phyloP scores from a whole-genome alignment of 257 asterid species.

The Craterostigma plantagineum region DNA sequence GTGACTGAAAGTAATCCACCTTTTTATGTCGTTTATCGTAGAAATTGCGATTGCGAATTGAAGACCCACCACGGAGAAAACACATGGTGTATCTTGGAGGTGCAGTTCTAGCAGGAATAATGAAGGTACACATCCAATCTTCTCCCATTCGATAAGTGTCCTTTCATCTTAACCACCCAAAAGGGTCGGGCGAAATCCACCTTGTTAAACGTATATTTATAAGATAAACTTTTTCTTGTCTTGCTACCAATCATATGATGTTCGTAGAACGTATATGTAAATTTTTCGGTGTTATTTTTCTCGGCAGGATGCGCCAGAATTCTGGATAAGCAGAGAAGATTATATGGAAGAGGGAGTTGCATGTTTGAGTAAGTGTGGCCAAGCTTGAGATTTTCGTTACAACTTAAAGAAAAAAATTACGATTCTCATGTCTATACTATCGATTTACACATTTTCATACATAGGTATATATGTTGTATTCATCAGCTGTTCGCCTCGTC shows the following conservation, averaged over 20 bases:
- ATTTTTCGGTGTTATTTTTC: too few relatives aligned
- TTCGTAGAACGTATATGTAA: too few relatives aligned
- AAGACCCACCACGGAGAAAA: conserved; percentile 96
- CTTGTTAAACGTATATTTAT: too few relatives aligned
- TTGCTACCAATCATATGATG: too few relatives aligned
- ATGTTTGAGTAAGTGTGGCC: conserved; percentile 92
- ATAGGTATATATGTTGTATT: too few relatives aligned
- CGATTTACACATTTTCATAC: not conserved
- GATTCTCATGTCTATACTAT: too few relatives aligned
- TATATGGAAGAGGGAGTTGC: conserved; percentile 91
- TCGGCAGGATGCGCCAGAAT: conserved; percentile 94
- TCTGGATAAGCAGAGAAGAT: conserved; percentile 92
- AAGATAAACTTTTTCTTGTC: too few relatives aligned
- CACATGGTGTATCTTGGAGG: conserved; percentile 99
- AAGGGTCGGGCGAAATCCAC: too few relatives aligned
- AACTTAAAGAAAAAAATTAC: not conserved
- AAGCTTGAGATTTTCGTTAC: conserved; percentile 21
- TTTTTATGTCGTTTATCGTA: conserved; percentile 12
- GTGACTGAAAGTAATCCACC: not conserved
- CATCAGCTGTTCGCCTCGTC: too few relatives aligned
- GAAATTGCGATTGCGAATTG: conserved; percentile 88
- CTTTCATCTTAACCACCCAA: too few relatives aligned
- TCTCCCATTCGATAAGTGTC: conserved; percentile 3
- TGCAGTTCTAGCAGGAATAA: conserved; percentile 99
- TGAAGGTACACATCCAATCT: conserved; percentile 48